These are phyloP conservation scores for Arabis hirsuta DNA, from an alignment of 345 rosid species.

Conservation along the genomic window DNA sequence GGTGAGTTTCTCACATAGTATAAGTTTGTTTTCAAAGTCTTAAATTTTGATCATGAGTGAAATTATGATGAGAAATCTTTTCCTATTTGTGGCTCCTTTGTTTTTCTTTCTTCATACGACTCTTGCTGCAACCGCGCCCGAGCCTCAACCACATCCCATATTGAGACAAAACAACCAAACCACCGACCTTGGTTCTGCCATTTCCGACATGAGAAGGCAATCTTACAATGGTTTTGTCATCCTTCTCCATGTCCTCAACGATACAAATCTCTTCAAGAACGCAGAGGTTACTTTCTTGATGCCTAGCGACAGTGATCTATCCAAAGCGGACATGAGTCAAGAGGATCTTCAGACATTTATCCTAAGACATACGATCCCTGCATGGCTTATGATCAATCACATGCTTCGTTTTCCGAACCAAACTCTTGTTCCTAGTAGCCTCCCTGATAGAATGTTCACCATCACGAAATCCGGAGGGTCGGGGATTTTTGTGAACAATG, in stretches of 20 bases:
- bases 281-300: constrained; percentile 45
- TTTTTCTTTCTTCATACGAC: constrained; percentile 9
- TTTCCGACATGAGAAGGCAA: constrained; percentile 44
- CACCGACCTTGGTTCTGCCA: constrained; percentile 37
- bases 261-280: constrained; percentile 35
- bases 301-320: constrained; percentile 41
- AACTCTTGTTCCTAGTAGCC: constrained; percentile 45
- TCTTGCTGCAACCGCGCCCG: constrained; percentile 33
- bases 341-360: constrained; percentile 39
- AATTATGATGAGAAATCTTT: constrained; percentile 24
- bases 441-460: constrained; percentile 39
- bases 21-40: constrained; percentile 7
- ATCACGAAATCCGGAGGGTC: constrained; percentile 45
- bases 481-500: constrained; percentile 41
- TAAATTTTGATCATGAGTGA: neutral
- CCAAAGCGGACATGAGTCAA: constrained; percentile 33
- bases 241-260: constrained; percentile 43
- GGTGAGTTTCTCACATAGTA: neutral
- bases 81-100: constrained; percentile 10
- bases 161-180: constrained; percentile 44
- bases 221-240: constrained; percentile 44
- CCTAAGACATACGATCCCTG: constrained; percentile 41
- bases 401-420: constrained; percentile 45
- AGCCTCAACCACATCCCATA: constrained; percentile 36
- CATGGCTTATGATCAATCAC: constrained; percentile 48